Evolutionary conservation across 2,329 filamentous ascomycete genomes (phyloP).

Genomic region (Calonectria multiphialidica): DNA sequence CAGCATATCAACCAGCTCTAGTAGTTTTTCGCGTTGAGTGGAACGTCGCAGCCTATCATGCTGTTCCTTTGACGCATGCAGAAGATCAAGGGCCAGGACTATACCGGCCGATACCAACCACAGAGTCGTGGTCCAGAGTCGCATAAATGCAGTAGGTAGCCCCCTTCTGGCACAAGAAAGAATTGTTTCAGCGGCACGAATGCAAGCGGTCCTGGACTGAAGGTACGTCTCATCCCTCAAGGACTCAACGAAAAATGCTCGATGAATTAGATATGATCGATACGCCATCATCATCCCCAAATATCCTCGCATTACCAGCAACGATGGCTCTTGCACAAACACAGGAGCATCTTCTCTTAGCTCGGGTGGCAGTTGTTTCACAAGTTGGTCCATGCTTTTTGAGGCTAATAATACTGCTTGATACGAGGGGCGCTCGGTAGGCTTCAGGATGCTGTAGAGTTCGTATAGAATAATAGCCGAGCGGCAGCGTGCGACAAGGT

Average conservation of each 20-base stretch:
- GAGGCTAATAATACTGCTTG: not conserved
- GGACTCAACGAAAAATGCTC: not conserved
- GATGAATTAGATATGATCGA: not conserved
- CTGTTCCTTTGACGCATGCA: not conserved
- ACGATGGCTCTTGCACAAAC: not conserved
- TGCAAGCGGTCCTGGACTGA: not conserved
- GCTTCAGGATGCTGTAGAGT: not conserved
- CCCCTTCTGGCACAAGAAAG: not conserved
- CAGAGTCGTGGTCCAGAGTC: not conserved
- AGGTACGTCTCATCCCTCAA: not conserved
- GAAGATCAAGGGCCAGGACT: not conserved
- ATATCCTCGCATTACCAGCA: not conserved
- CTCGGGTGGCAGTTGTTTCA: not conserved
- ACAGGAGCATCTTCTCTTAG: not conserved
- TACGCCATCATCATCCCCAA: not conserved
- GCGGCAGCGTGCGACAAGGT: not conserved
- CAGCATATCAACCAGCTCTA: not conserved
- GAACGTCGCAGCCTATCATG: not conserved
- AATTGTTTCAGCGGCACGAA: not conserved
- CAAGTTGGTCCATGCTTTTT: not conserved
- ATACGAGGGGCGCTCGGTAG: not conserved
- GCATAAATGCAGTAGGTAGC: not conserved
- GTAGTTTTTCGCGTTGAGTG: not conserved
- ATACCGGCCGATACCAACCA: not conserved
- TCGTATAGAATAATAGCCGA: not conserved